Conservation (phyloP, 2,329 filamentous ascomycete genomes). For the Talaromyces sp. region DNA sequence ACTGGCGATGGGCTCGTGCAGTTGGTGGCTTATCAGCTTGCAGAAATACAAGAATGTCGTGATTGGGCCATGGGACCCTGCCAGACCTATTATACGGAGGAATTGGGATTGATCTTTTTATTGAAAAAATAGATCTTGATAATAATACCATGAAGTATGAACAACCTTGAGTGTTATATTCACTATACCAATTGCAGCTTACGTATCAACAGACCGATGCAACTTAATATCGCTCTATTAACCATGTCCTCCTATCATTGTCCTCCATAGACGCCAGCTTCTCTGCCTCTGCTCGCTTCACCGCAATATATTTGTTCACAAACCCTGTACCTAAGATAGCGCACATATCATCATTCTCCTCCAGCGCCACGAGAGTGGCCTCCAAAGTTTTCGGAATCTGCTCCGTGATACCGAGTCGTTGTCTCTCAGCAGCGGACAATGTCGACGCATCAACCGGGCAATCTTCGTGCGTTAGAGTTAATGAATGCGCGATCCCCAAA, state of each 20-base stretch:
- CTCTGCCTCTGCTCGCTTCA: constrained; percentile 35
- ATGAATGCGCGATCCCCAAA: constrained; percentile 47
- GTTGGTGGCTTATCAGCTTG: constrained; percentile 95
- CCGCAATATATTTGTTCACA: constrained; percentile 28
- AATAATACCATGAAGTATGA: neutral
- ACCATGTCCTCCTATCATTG: constrained; percentile 33
- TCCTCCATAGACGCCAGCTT: constrained; percentile 33
- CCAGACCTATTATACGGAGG: constrained; percentile 61
- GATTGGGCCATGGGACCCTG: constrained; percentile 95
- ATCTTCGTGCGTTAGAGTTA: constrained; percentile 30
- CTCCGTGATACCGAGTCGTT: constrained; percentile 35
- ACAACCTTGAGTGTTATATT: neutral
- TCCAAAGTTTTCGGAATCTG: constrained; percentile 35
- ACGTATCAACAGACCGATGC: neutral
- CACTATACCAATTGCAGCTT: neutral
- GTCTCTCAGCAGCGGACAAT: constrained; percentile 30
- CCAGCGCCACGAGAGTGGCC: constrained; percentile 34
- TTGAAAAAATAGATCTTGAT: neutral
- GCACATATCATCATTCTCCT: constrained; percentile 28
- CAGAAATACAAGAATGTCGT: constrained; percentile 99
- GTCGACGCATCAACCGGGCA: constrained; percentile 37
- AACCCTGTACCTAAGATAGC: constrained; percentile 29
- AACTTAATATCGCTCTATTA: constrained; percentile 39
- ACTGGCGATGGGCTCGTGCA: constrained; percentile 84
- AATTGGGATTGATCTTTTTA: constrained; percentile 38